Evolutionary conservation across 1,139 yeast species (phyloP), one percentile per base, ranked within the genome.

Genomic region (Taiozyma sp.): DNA sequence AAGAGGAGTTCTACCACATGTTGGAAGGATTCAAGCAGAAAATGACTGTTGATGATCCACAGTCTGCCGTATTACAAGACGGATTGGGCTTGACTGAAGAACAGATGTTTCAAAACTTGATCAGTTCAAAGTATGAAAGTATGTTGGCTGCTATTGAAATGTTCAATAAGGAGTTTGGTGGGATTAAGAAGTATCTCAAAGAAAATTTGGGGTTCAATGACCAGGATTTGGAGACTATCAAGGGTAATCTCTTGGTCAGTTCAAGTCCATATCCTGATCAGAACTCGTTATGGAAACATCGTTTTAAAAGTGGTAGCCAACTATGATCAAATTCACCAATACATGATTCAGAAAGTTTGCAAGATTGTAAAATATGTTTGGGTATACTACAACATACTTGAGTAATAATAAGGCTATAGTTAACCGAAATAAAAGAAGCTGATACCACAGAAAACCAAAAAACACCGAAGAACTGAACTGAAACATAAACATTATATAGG

Each of bases 111-210:
- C 68, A 71, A 23, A 82, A 82, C 60, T 70, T 88, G 65, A 70
- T 85, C 50, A 80, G 89, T 56, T 81, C 90, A 12, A 74, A 81
- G 48, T 81, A 83, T 61, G 95, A 87, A 59, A 83, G 90, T 3
- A 86, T 88, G 93, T 69, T 84, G 55, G 77, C 80, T 2, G 79
- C 90, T 2, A 72, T 87, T 39, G 79, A 74, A 23, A 62, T 74
- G 54, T 63, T 78, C 46, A 69, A 81, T 48, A 57, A 63, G 2
- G 75, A 77, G 52, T 86, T 74, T 65, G 89, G 86, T 4, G 83
- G 85, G 0, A 73, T 83, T 13, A 72, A 76, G 4, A 60, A 65
- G 13, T 88, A 84, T 61, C 67, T 87, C 66, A 68, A 66, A 45
- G 59, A 71, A 6, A 57, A 72, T 43, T 71, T 87, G 53, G 78